Evolutionary conservation across 148 eudicot species (phyloP).

Genomic region (Mesembryanthemum crystallinum): DNA sequence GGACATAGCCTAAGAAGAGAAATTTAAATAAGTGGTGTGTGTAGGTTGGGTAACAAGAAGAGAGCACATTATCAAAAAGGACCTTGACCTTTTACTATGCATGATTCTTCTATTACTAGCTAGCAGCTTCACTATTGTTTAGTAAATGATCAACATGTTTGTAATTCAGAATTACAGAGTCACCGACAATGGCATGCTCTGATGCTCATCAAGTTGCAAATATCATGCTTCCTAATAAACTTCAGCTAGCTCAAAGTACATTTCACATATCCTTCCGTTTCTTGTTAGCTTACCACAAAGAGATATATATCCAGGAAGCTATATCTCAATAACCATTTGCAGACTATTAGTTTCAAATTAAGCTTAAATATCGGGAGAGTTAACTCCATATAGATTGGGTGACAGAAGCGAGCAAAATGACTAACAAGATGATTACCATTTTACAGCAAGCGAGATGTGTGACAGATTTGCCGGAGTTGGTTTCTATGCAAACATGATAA

Average conservation of each 20-base stretch:
- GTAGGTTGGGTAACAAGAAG: too few species aligned
- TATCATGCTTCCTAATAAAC: not conserved
- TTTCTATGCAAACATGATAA: constrained; percentile 76
- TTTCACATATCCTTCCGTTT: not conserved
- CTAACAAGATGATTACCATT: constrained; percentile 6
- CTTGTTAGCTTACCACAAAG: not conserved
- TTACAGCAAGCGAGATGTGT: constrained; percentile 74
- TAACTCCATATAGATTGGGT: not conserved
- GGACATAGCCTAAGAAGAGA: too few species aligned
- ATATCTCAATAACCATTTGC: not conserved
- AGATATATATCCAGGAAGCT: not conserved
- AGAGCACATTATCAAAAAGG: too few species aligned
- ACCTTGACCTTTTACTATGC: too few species aligned
- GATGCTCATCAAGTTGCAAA: not conserved
- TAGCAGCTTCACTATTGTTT: too few species aligned
- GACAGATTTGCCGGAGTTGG: constrained; percentile 73
- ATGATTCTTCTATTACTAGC: too few species aligned
- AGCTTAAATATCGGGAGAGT: not conserved
- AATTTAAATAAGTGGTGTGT: too few species aligned
- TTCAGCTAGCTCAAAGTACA: too few species aligned
- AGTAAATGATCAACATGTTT: too few species aligned
- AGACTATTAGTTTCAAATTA: not conserved
- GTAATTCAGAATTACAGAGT: too few species aligned
- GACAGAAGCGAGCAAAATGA: constrained; percentile 1
- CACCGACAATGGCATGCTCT: too few species aligned